Evolutionary conservation across 2,329 filamentous ascomycete genomes (phyloP).

Genomic region (Neonectria sp.): DNA sequence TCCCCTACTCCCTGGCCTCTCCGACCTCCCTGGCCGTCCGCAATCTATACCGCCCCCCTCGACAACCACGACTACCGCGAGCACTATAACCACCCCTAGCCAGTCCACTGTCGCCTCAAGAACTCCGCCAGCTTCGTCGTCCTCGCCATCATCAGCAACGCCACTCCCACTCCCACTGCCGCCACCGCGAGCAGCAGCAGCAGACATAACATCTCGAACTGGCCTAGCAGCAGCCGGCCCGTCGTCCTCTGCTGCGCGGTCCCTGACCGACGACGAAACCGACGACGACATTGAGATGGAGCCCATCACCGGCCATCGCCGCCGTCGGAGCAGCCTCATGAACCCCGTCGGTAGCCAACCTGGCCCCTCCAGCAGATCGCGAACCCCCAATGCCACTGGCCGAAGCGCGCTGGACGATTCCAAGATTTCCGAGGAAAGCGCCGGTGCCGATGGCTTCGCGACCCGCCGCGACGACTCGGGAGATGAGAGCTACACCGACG

Average conservation of each 20-base stretch:
- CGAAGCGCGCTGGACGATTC: conserved; percentile 46
- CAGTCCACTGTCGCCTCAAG: conserved; percentile 17
- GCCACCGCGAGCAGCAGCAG: conserved; percentile 15
- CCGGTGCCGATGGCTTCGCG: conserved; percentile 45
- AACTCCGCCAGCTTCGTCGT: conserved; percentile 19
- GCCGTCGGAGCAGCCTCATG: conserved; percentile 70
- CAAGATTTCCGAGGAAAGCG: conserved; percentile 64
- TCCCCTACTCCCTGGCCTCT: conserved; percentile 18
- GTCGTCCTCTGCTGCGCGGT: conserved; percentile 35
- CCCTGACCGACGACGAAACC: conserved; percentile 35
- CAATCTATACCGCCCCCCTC: conserved; percentile 19
- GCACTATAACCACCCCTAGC: conserved; percentile 16
- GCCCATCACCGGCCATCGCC: conserved; percentile 67
- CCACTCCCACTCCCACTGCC: background rate
- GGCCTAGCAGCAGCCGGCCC: conserved; percentile 37
- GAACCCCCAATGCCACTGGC: conserved; percentile 43
- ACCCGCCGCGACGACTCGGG: conserved; percentile 52
- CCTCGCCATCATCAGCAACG: conserved; percentile 27
- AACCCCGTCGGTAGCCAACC: conserved; percentile 53
- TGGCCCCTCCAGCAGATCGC: conserved; percentile 47
- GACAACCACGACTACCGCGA: background rate
- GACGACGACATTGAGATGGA: conserved; percentile 70
- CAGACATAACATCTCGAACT: conserved; percentile 22
- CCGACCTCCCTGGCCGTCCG: conserved; percentile 25
- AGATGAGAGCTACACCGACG: conserved; percentile 75